Conservation (phyloP, 345 rosid genomes). For the Syzygium grande region DNA sequence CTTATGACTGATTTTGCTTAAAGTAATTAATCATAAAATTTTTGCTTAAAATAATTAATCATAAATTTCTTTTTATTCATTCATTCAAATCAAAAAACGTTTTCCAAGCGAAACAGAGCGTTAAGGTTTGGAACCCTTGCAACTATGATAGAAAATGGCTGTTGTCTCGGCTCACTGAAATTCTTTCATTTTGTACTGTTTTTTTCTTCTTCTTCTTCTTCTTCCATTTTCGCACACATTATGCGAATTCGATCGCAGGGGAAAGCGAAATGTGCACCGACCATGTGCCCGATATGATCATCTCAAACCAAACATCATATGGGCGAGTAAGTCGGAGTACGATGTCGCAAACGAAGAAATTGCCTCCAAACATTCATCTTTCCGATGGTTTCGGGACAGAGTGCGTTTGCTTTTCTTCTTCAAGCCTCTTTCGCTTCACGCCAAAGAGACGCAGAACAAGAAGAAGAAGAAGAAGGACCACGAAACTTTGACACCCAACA, state of each 20-base stretch:
- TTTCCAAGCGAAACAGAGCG: too few relatives aligned
- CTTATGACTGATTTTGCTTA: too few relatives aligned
- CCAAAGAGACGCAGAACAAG: not conserved
- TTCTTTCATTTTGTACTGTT: not conserved
- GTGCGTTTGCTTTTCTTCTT: constrained; percentile 9
- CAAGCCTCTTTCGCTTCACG: not conserved
- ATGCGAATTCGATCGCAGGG: not conserved
- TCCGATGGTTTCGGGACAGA: constrained; percentile 5
- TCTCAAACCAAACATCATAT: not conserved
- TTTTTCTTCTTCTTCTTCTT: too few relatives aligned
- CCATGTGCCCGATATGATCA: constrained; percentile 3
- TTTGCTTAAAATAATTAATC: too few relatives aligned
- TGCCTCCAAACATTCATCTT: constrained; percentile 10
- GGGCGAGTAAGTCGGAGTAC: constrained; percentile 6
- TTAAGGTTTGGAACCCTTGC: too few relatives aligned
- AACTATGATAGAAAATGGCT: too few relatives aligned
- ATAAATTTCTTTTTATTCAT: too few relatives aligned
- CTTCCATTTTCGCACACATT: not conserved
- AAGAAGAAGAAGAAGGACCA: not conserved
- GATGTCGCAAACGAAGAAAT: constrained; percentile 14
- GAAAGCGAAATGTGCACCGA: not conserved
- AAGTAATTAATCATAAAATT: too few relatives aligned
- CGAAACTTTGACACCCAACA: not conserved
- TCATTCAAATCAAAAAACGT: too few relatives aligned
- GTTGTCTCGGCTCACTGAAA: not conserved